Conservation (phyloP, 2,329 filamentous ascomycete species). For the Cadophora malorum region DNA sequence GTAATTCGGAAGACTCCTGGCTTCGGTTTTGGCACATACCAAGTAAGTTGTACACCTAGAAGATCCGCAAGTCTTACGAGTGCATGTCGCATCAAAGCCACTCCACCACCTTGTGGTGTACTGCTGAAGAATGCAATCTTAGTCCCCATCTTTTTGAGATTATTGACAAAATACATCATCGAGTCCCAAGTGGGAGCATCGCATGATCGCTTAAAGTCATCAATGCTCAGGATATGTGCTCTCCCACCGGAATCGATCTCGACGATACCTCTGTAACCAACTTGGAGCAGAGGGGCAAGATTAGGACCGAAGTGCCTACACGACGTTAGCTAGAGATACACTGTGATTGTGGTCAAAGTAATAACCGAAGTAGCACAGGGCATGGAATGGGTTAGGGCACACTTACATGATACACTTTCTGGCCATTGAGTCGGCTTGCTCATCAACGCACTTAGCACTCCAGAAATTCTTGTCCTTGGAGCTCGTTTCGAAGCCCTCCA, state of each 20-base stretch:
- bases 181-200: constrained; percentile 60
- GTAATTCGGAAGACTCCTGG: constrained; percentile 83
- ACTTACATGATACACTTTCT: constrained; percentile 77
- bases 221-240: constrained; percentile 55
- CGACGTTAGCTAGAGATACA: neutral
- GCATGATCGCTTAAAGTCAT: constrained; percentile 61
- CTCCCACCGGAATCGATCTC: constrained; percentile 61
- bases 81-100: constrained; percentile 71
- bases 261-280: constrained; percentile 62
- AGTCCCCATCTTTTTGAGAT: constrained; percentile 59
- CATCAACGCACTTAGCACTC: constrained; percentile 69
- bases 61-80: constrained; percentile 73
- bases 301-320: constrained; percentile 74
- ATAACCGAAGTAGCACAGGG: neutral
- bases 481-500: constrained; percentile 42
- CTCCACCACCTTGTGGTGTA: constrained; percentile 69
- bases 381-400: constrained; percentile 11
- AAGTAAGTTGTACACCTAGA: constrained; percentile 72
- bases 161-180: constrained; percentile 59
- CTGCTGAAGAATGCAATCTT: constrained; percentile 70
- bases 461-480: constrained; percentile 53
- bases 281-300: constrained; percentile 69
- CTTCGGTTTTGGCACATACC: constrained; percentile 82
- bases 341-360: neutral
- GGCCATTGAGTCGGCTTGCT: constrained; percentile 82